These are phyloP conservation scores for Akanthomyces dipterigenus DNA, from an alignment of 2,329 filamentous ascomycete species.

Conservation along the genomic window DNA sequence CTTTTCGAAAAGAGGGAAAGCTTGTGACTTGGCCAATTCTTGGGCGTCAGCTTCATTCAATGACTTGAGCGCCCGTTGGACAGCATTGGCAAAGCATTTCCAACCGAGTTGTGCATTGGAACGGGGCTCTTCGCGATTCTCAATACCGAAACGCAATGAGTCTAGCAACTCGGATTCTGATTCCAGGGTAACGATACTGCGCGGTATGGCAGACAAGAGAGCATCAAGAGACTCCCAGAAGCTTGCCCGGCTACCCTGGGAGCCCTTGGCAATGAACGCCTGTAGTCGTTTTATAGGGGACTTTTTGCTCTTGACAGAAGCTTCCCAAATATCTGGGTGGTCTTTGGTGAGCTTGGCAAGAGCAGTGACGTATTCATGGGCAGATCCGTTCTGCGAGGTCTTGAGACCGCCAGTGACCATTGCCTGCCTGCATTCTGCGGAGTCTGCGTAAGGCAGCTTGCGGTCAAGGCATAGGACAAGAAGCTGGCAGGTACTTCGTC, in stretches of 20 bases:
- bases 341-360: constrained; percentile 58
- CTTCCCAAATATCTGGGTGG: constrained; percentile 67
- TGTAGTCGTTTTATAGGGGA: constrained; percentile 52
- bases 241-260: constrained; percentile 63
- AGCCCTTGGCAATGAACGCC: constrained; percentile 74
- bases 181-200: constrained; percentile 35
- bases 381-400: constrained; percentile 66
- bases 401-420: constrained; percentile 70
- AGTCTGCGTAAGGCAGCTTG: constrained; percentile 40
- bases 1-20: constrained; percentile 49
- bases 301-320: constrained; percentile 43
- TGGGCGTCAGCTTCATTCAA: constrained; percentile 38
- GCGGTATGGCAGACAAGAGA: constrained; percentile 56
- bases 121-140: constrained; percentile 66
- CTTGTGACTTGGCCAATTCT: constrained; percentile 38
- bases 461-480: constrained; percentile 42
- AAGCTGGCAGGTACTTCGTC: constrained; percentile 46
- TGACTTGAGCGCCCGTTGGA: constrained; percentile 44
- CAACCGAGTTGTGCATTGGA: constrained; percentile 64
- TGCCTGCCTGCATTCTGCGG: constrained; percentile 44
- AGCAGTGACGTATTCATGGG: constrained; percentile 61
- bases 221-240: constrained; percentile 67
- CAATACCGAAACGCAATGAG: constrained; percentile 64
- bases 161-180: constrained; percentile 56
- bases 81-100: constrained; percentile 64